Conservation (phyloP, 129 eudicot genomes). For the Gnaphalium uliginosum region DNA sequence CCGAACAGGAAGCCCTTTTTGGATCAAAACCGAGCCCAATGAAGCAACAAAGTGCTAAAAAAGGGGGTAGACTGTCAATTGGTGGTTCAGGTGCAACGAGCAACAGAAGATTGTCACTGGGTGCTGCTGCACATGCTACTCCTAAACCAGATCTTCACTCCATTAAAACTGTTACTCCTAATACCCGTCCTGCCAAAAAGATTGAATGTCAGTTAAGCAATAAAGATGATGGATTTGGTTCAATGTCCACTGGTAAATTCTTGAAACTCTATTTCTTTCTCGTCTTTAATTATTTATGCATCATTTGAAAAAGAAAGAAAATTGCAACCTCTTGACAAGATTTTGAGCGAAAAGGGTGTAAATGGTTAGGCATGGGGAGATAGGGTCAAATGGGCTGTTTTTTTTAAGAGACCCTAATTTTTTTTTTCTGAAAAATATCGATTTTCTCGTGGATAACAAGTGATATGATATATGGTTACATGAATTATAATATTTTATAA, state of each 20-base stretch:
- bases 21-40: conserved; percentile 97
- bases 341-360: too few species aligned
- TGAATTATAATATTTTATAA: not conserved
- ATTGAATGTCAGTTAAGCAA: conserved; percentile 35
- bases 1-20: conserved; percentile 88
- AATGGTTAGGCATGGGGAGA: too few species aligned
- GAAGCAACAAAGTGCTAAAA: conserved; percentile 76
- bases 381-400: not conserved
- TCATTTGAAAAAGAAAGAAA: not conserved
- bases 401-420: too few species aligned
- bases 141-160: conserved; percentile 62
- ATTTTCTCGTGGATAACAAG: too few species aligned
- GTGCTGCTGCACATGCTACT: conserved; percentile 66
- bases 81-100: conserved; percentile 55
- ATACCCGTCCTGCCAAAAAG: conserved; percentile 58
- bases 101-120: conserved; percentile 72
- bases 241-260: not conserved
- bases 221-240: not conserved
- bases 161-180: conserved; percentile 62
- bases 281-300: not conserved
- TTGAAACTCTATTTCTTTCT: not conserved
- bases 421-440: too few species aligned
- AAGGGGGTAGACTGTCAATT: conserved; percentile 66
- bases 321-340: too few species aligned
- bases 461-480: not conserved